Percentiles rank a stretch among this genome's conserved stretches.
phyloP scores from a whole-genome alignment of 139 green algal species.

The Chlorella sp. region DNA sequence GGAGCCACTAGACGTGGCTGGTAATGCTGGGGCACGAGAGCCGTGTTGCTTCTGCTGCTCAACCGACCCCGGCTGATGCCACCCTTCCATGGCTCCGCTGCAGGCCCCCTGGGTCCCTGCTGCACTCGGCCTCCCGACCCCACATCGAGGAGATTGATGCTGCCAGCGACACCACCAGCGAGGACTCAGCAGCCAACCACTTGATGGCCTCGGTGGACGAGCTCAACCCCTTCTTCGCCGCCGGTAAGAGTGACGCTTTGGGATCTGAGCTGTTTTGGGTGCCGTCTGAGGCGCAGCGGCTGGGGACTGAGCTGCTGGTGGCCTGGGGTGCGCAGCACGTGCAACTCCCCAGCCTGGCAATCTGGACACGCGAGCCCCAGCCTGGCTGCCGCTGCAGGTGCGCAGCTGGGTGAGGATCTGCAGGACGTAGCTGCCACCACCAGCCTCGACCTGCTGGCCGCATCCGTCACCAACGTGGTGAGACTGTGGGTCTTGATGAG shows the following conservation, averaged over 20 bases:
- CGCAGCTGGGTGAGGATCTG: not conserved
- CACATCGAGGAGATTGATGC: conserved; percentile 4
- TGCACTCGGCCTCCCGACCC: not conserved
- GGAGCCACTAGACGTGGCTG: too few species aligned
- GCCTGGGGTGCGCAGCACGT: too few species aligned
- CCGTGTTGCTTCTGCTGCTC: not conserved
- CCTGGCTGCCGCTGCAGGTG: not conserved
- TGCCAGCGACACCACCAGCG: not conserved
- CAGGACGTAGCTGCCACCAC: not conserved
- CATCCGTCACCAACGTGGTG: not conserved
- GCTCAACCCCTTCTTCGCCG: not conserved
- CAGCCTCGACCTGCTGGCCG: not conserved
- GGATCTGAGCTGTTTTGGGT: too few species aligned
- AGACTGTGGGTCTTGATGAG: not conserved
- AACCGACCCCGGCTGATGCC: not conserved
- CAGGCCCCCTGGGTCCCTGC: too few species aligned
- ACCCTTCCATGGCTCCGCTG: not conserved
- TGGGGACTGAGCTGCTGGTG: too few species aligned
- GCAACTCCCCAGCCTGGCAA: too few species aligned
- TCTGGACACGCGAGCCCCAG: too few species aligned
- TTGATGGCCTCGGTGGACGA: not conserved
- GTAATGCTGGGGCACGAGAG: too few species aligned
- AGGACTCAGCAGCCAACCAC: not conserved
- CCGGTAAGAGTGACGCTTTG: too few species aligned
- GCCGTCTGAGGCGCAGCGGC: too few species aligned